Evolutionary conservation across 163 green algal species (phyloP), one percentile per base, ranked within the genome.

Genomic region (Chlorella variabilis): DNA sequence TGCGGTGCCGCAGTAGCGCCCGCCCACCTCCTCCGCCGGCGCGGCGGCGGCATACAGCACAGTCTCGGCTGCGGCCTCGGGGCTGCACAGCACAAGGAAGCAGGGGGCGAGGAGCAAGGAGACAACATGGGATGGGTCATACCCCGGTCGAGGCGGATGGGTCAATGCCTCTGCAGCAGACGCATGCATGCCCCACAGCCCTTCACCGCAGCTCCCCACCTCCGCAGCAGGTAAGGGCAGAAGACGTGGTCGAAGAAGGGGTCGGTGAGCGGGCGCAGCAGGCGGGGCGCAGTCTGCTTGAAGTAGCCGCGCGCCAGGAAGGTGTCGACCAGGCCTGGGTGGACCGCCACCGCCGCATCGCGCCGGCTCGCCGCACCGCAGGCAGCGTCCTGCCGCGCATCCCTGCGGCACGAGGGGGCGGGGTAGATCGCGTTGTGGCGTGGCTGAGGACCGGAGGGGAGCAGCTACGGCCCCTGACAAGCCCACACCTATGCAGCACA

Each of bases 251-350:
- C 56, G 41, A 73, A 71, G 25, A 81, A 71, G 75, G 75, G 75
- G 75, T 81, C 75, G 39, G 75, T 63, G 9, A 81, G 41, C 8
- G 59, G 75, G 75, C 59, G 75, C 75, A 81, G 75, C 58, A 62
- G 8, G 56, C 59, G 39, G 27, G 73, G 73, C 25, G 29, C 48
- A 18, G 48, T 77, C 65, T 73, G 65, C 65, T 73, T 73, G 65
- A 73, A 73, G 65, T 73, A 73, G 65, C 27, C 27, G 41, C 51
- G 33, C 4, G 71, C 71, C 51, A 78, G 36, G 36, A 20, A 39
- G 9, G 71, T 81, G 59, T 81, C 62, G 20, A 81, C 75, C 41
- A 81, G 75, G 18, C 75, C 75, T 1, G 75, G 75, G 75, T 81
- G 75, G 7, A 81, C 59, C 20, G 75, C 75, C 39, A 81, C 75